Conservation (phyloP, 768 basidiomycete genomes). For the Xanthoconium purpureum region DNA sequence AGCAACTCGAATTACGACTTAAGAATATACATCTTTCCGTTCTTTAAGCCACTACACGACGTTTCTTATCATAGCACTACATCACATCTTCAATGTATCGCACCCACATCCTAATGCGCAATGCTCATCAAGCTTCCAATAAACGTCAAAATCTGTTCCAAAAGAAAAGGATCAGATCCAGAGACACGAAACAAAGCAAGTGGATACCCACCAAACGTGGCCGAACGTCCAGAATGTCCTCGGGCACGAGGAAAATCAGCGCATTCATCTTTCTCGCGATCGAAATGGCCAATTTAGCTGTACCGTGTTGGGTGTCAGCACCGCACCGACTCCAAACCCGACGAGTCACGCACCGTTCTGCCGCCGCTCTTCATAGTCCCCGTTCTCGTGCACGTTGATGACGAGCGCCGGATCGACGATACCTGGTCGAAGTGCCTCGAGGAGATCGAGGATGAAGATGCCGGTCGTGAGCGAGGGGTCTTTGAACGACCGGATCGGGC, state of each 20-base stretch:
- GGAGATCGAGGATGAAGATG: constrained; percentile 88
- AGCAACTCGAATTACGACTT: background rate
- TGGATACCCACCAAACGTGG: constrained; percentile 70
- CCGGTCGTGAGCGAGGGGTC: constrained; percentile 87
- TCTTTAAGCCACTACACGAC: too few species aligned
- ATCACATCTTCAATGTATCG: background rate
- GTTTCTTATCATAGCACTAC: background rate
- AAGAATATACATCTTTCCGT: background rate
- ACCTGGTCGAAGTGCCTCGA: constrained; percentile 88
- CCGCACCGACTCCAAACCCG: background rate
- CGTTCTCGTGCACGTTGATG: constrained; percentile 52
- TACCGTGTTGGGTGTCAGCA: background rate
- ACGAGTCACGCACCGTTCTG: constrained; percentile 71
- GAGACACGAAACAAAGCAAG: background rate
- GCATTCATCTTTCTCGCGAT: constrained; percentile 98
- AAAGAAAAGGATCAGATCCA: background rate
- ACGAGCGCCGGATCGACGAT: constrained; percentile 91
- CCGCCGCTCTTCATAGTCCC: constrained; percentile 82
- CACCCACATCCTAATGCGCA: constrained; percentile 28
- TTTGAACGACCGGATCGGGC: constrained; percentile 87
- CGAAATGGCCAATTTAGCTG: constrained; percentile 95
- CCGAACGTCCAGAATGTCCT: constrained; percentile 94
- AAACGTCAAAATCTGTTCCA: constrained; percentile 82
- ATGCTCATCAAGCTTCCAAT: constrained; percentile 90
- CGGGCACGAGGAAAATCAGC: constrained; percentile 93